Evolutionary conservation across 306 rosid genomes (phyloP), one percentile per base, ranked within the genome.

Genomic region (Lathyrus oleraceus): DNA sequence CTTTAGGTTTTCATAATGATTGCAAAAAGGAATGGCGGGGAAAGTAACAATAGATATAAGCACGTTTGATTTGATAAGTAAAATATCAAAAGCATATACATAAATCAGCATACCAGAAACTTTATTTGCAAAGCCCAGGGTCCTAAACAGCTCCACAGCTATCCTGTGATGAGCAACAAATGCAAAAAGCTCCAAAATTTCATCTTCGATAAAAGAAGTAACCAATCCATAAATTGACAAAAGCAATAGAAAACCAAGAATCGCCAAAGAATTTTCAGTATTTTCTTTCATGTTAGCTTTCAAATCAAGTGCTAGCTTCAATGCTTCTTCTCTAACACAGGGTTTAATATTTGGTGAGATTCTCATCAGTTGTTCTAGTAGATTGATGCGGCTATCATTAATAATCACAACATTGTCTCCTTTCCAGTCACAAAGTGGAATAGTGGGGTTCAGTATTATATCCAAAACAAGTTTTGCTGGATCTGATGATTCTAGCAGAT

Each of bases 381-480:
- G 43, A 38, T 35, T 6, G 28, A 81, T 62, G 56, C 48, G 74
- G 17, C 67, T 15, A 17, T 11, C 69, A 64, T 64, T 62, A 60
- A 65, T 12, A 54, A 43, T 66, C 59, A 36, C 78, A 43, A 13
- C 38, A 14, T 11, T 25, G 39, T 67, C 73, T 57, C 36, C 70
- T 28, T 68, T 78, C 43, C 32, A 30, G 6, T 32, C 8, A 49
- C 76, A 74, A 23, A 54, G 60, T 7, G 77, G 67, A 62, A 72
- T 4, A 35, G 78, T 39, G 42, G 65, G 13, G 65, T 69, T 57
- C 72, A 42, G 78, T 47, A 89, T 80, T 19, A 67, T 21, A 70
- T 82, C 82, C 77, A 87, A 54, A 35, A 76, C 82, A 65, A 80
- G 61, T 68, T 83, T 84, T 59, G 87, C 77, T 14, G 87, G 89